Evolutionary conservation across 805 yeast species (phyloP), one percentile per base, ranked within the genome.

Genomic region (Suhomyces sp.): DNA sequence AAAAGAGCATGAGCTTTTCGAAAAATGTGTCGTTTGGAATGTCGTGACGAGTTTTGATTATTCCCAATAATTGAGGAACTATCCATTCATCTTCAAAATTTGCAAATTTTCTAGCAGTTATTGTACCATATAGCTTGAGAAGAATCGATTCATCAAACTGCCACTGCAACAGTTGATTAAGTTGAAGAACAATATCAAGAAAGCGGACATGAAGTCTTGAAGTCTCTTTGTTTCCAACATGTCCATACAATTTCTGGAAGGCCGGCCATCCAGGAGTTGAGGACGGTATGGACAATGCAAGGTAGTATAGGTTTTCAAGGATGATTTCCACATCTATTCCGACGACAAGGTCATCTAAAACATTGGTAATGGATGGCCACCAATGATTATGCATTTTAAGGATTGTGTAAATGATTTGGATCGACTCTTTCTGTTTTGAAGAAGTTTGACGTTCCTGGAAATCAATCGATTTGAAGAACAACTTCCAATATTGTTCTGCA

Each of bases 61-160:
- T 35, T 0, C 53, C 56, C n/a, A 56, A 32, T 13, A 53, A 31
- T 11, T 40, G 47, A 2, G 63, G 63, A 5, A 45, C 44, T 11
- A 31, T 39, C 24, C 43, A 36, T 39, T 67, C 74, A 38, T 63
- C 70, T 2, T 39, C 47, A 36, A 65, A 68, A 38, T 65, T 65
- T 13, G 60, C 49, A 42, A 67, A 67, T 31, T 53, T 60, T 18
- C 64, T 47, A 0, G 44, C 28, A 0, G 71, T 60, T 6, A 65
- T 49, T 0, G 56, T 42, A 2, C 50, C 32, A 39, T 66, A 67
- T 4, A 68, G 33, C 17, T 44, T 46, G 4, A 53, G 33, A 4
- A 68, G 35, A n/a, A 65, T 35, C 25, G 47, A 51, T 28, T 68
- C 74, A 15, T 63, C 66, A 2, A 61, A 26, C 5, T 56, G 54